phyloP scores from a whole-genome alignment of 371 early-diverging fungal genomes.

The Mortierella sp. region DNA sequence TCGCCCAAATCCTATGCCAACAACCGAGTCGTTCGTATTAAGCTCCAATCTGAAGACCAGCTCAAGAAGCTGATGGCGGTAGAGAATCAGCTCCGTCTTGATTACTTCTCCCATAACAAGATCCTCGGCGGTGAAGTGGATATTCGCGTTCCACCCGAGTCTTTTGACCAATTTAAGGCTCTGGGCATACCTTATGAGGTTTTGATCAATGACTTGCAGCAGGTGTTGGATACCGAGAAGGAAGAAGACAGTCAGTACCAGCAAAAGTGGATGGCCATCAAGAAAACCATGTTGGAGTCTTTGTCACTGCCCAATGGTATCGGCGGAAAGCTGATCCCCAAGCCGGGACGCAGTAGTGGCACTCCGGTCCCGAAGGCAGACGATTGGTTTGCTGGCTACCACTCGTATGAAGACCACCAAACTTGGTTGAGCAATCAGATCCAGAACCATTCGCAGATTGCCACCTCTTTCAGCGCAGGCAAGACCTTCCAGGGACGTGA shows the following conservation, averaged over 20 bases:
- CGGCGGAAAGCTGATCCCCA: neutral
- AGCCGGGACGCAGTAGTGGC: neutral
- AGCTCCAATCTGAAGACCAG: constrained; percentile 24
- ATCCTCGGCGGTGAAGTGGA: constrained; percentile 38
- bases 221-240: constrained; percentile 22
- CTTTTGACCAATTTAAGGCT: constrained; percentile 26
- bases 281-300: constrained; percentile 4
- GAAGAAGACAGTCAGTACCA: constrained; percentile 24
- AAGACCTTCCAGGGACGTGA: constrained; percentile 35
- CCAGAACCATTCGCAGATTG: constrained; percentile 31
- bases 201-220: constrained; percentile 38
- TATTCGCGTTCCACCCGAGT: constrained; percentile 35
- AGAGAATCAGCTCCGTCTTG: constrained; percentile 24
- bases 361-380: constrained; percentile 19
- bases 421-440: constrained; percentile 42
- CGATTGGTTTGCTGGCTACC: constrained; percentile 45
- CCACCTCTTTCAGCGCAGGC: constrained; percentile 33
- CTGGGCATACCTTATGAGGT: constrained; percentile 27
- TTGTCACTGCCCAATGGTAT: neutral
- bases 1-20: constrained; percentile 10
- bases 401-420: constrained; percentile 37
- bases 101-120: constrained; percentile 53
- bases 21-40: constrained; percentile 47
- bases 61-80: constrained; percentile 36
- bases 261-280: constrained; percentile 7